Conservation (phyloP, 2,329 filamentous ascomycete genomes). For the Arthrobotrys conoides region DNA sequence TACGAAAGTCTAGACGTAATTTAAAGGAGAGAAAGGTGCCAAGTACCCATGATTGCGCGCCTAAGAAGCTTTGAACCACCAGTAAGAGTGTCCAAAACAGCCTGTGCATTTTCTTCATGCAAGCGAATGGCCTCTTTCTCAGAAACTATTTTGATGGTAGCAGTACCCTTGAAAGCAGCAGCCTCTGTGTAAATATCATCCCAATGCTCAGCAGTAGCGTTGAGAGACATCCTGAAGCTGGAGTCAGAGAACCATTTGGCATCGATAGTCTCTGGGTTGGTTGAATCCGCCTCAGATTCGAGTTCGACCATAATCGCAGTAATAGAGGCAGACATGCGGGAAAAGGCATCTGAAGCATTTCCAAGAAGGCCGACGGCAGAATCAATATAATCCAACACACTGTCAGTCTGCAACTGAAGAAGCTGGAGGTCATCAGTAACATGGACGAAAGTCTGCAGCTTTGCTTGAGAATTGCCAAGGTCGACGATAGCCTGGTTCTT, state of each 20-base stretch:
- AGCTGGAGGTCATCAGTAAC: constrained; percentile 47
- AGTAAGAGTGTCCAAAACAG: constrained; percentile 28
- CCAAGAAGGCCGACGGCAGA: constrained; percentile 42
- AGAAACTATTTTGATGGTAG: constrained; percentile 47
- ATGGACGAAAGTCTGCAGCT: constrained; percentile 34
- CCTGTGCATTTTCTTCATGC: constrained; percentile 43
- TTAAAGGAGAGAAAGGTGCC: constrained; percentile 11
- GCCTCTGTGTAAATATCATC: constrained; percentile 46
- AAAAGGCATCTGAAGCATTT: constrained; percentile 45
- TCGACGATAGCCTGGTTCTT: constrained; percentile 36
- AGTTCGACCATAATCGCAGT: constrained; percentile 47
- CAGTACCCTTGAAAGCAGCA: constrained; percentile 50
- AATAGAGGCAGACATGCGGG: constrained; percentile 53
- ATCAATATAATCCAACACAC: constrained; percentile 52
- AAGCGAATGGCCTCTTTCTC: constrained; percentile 32
- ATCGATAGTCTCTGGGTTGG: constrained; percentile 48
- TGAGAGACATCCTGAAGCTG: constrained; percentile 54
- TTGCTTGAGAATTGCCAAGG: constrained; percentile 20
- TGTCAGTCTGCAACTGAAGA: constrained; percentile 52
- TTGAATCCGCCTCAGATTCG: constrained; percentile 48
- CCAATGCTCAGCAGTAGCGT: constrained; percentile 49
- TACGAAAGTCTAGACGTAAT: not conserved
- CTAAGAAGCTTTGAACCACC: constrained; percentile 22
- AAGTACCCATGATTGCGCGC: constrained; percentile 21
- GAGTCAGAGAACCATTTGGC: constrained; percentile 55